These are phyloP conservation scores for Lentinus tigrinus DNA, from an alignment of 768 basidiomycete species.

Conservation along the genomic window DNA sequence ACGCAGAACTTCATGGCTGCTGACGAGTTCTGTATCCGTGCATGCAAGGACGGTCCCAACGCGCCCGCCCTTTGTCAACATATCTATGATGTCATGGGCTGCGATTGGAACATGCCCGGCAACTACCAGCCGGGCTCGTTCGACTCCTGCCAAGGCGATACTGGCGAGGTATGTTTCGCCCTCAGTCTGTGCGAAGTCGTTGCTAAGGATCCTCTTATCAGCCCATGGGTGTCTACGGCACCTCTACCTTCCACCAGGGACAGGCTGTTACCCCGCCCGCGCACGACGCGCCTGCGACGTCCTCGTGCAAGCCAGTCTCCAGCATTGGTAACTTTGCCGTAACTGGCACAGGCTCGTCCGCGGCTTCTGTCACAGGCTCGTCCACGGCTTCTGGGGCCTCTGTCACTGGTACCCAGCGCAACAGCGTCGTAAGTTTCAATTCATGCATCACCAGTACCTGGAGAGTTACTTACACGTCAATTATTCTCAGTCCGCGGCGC, in stretches of 20 bases:
- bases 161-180: conserved; percentile 38
- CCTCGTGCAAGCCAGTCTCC: conserved; percentile 56
- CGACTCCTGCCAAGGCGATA: conserved; percentile 49
- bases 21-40: conserved; percentile 69
- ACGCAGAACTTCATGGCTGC: conserved; percentile 60
- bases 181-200: background rate
- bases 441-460: background rate
- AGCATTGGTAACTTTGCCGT: conserved; percentile 46
- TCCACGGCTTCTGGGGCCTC: background rate
- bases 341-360: background rate
- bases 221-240: conserved; percentile 68
- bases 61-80: conserved; percentile 61
- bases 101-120: conserved; percentile 62
- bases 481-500: no score
- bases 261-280: conserved; percentile 52
- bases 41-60: conserved; percentile 52
- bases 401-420: background rate
- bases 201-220: conserved; percentile 16
- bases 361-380: background rate
- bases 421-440: background rate
- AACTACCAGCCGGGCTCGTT: conserved; percentile 41
- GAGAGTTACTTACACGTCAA: no score
- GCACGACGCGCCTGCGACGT: conserved; percentile 57
- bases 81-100: conserved; percentile 55
- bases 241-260: conserved; percentile 68